These are phyloP conservation scores for Botryotinia globosa DNA, from an alignment of 2,329 filamentous ascomycete genomes.

Conservation along the genomic window DNA sequence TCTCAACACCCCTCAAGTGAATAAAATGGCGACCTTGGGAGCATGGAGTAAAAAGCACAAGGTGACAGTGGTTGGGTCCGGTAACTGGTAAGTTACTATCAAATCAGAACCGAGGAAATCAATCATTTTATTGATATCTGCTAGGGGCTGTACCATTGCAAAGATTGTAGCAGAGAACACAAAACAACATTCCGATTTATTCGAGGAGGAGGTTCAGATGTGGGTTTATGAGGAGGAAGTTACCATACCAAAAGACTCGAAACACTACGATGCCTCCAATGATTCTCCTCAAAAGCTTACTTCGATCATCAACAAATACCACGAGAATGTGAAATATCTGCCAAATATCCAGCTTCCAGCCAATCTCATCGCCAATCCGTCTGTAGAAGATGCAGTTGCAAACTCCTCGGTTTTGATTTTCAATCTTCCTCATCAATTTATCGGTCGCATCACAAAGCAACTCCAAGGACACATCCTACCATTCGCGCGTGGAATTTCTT, in stretches of 20 bases:
- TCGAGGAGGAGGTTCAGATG: conserved; percentile 91
- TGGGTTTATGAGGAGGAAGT: conserved; percentile 98
- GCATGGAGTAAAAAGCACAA: conserved; percentile 74
- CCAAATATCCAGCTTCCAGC: conserved; percentile 78
- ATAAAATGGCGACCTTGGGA: conserved; percentile 41
- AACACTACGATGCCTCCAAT: conserved; percentile 64
- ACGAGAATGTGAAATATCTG: conserved; percentile 98
- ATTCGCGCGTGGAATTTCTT: conserved; percentile 89
- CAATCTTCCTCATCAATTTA: conserved; percentile 96
- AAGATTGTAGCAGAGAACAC: conserved; percentile 97
- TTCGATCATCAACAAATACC: conserved; percentile 80
- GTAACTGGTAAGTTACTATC: conserved; percentile 71
- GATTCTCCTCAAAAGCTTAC: conserved; percentile 81
- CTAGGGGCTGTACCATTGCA: conserved; percentile 90
- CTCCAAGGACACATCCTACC: conserved; percentile 86
- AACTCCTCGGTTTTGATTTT: conserved; percentile 89
- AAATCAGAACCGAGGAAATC: neutral
- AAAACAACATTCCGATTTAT: conserved; percentile 70
- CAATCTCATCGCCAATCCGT: conserved; percentile 83
- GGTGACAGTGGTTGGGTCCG: conserved; percentile 90
- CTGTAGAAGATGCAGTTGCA: conserved; percentile 74
- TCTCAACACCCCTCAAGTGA: conserved; percentile 25
- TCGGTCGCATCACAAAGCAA: conserved; percentile 78
- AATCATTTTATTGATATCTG: conserved; percentile 23
- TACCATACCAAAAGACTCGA: conserved; percentile 66